Base-by-base conservation (phyloP, 1,139 yeast species). In the Taphrina flavorubra region DNA sequence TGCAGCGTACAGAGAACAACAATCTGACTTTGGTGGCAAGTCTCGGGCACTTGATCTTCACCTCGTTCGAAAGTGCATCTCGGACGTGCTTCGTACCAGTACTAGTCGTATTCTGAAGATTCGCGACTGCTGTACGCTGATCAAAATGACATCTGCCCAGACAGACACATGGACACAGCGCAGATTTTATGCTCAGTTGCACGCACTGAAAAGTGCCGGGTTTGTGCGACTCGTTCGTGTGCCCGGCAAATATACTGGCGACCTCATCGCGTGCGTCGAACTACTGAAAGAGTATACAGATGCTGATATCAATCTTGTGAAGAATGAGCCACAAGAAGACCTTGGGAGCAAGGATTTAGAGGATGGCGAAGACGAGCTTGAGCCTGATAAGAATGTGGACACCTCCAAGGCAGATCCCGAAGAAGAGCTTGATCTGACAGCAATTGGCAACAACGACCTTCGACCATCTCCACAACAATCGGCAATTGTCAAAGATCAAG, bases 371-470 rank as follows among this genome's bases (percentile, higher is more conserved):
- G 62, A 42, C 25, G 51, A 31, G 16, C 49, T 20, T 14, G 53
- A 44, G 10, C 16, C 7, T 16, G 60, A 40, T 7, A 10, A 42
- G 11, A 53, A 58, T 10, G 62, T 31, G 16, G 39, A 31, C 16
- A 10, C 20, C 25, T 20, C 46, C 18, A n/a, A 20, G 11, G 13
- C 11, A n/a, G 65, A 61, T 8, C 40, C 51, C n/a, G 47, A 8
- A 18, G 65, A 61, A 49, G 57, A 61, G 13, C 47, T 51, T 16
- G 65, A 61, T 61, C 18, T 37, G 31, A 31, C 58, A 39, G 44
- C n/a, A 4, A 10, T 47, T 6, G 46, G 14, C 13, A 8, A 14
- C 3, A 6, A 39, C 18, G 16, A 37, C n/a, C 37, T 5, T 1
- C 7, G 10, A 10, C 39, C 31, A 14, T 16, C 53, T 20, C n/a